phyloP scores from a whole-genome alignment of 192 early-diverging fungal genomes.

The Umbelopsis ramanniana region DNA sequence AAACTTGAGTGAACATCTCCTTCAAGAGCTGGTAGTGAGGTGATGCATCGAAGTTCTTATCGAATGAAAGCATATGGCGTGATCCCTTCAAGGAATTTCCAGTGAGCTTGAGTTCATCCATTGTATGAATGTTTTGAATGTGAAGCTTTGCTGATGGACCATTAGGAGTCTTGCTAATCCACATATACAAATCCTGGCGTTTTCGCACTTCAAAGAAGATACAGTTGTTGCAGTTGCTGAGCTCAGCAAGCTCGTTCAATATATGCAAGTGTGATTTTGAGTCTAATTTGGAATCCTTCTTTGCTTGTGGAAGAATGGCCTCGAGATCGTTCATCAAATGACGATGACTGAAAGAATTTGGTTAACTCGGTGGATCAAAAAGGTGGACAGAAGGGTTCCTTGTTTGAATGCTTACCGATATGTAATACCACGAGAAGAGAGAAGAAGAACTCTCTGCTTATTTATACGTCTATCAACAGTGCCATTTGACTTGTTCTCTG shows the following conservation, averaged over 20 bases:
- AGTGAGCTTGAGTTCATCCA: slow-evolving; percentile 98
- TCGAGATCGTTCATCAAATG: slow-evolving; percentile 92
- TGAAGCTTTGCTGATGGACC: slow-evolving; percentile 95
- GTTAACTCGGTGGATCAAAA: not conserved
- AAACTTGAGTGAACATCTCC: slow-evolving; percentile 92
- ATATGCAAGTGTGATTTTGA: slow-evolving; percentile 85
- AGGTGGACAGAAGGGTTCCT: not conserved
- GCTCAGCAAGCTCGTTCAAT: slow-evolving; percentile 94
- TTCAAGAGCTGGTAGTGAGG: slow-evolving; percentile 90
- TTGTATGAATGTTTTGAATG: slow-evolving; percentile 97
- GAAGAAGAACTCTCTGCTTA: slow-evolving; percentile 88
- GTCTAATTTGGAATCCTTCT: slow-evolving; percentile 96
- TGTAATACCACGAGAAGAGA: slow-evolving; percentile 89
- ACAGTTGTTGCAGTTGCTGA: slow-evolving; percentile 98
- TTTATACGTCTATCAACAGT: slow-evolving; percentile 65
- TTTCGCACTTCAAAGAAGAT: slow-evolving; percentile 96
- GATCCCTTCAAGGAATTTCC: slow-evolving; percentile 98
- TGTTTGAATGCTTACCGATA: slow-evolving; percentile 60
- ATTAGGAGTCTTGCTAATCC: slow-evolving; percentile 93
- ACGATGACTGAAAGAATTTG: slow-evolving; percentile 67
- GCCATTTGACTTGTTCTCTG: slow-evolving; percentile 27
- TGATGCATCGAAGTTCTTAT: slow-evolving; percentile 85
- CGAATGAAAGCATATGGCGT: slow-evolving; percentile 94
- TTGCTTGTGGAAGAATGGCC: slow-evolving; percentile 89
- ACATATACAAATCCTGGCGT: slow-evolving; percentile 93